phyloP scores from a whole-genome alignment of 306 rosid species.

The Quercus variabilis region DNA sequence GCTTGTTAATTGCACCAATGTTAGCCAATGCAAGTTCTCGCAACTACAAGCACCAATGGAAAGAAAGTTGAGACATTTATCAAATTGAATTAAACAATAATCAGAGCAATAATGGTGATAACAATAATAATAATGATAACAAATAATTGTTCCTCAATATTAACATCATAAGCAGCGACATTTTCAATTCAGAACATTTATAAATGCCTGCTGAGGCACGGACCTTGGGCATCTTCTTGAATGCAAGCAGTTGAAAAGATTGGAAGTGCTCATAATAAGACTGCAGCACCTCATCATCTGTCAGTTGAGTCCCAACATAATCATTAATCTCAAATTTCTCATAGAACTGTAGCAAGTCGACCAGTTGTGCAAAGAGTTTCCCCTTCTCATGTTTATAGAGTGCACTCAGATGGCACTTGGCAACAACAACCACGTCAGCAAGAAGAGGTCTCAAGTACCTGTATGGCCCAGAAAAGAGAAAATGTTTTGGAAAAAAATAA shows the following conservation, averaged over 20 bases:
- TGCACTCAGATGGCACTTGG: constrained; percentile 93
- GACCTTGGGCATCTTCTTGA: constrained; percentile 83
- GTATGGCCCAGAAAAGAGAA: constrained; percentile 19
- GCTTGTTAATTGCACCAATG: constrained; percentile 86
- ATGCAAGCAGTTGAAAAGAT: constrained; percentile 84
- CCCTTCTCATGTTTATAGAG: constrained; percentile 92
- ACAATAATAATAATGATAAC: too few species aligned
- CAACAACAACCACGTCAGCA: constrained; percentile 96
- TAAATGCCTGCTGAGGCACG: constrained; percentile 24
- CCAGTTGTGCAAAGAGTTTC: constrained; percentile 93
- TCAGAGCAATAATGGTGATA: too few species aligned
- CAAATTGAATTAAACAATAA: neutral
- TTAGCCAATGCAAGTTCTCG: constrained; percentile 77
- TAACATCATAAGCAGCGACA: neutral
- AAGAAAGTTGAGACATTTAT: constrained; percentile 6
- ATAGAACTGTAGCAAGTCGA: constrained; percentile 86
- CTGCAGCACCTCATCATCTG: constrained; percentile 92
- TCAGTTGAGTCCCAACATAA: constrained; percentile 82
- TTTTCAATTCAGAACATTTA: neutral
- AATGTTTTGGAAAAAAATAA: too few species aligned
- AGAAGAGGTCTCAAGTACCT: constrained; percentile 94
- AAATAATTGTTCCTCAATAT: neutral
- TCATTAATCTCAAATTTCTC: constrained; percentile 97
- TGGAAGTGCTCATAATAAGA: constrained; percentile 80
- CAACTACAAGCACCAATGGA: constrained; percentile 52